Evolutionary conservation across 768 basidiomycete species (phyloP).

Genomic region (Hypholoma fasciculare): DNA sequence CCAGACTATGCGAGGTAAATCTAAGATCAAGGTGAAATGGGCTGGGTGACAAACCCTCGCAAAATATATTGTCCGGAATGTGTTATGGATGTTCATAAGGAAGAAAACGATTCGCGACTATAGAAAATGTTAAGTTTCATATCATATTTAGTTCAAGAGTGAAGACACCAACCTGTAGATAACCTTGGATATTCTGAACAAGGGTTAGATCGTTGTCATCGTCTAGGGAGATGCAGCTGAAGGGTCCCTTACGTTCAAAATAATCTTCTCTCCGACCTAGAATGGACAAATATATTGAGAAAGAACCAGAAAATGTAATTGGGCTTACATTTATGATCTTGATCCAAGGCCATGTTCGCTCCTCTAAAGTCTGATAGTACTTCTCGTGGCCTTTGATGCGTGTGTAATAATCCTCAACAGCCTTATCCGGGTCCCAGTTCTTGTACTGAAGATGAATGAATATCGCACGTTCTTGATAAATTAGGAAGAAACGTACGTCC

Average conservation of each 20-base stretch:
- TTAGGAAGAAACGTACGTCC: slow-evolving; percentile 60
- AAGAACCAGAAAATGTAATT: background rate
- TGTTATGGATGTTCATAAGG: slow-evolving; percentile 99
- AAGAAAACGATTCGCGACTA: slow-evolving; percentile 97
- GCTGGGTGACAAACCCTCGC: slow-evolving; percentile 64
- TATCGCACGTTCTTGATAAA: background rate
- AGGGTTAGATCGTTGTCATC: background rate
- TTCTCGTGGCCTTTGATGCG: slow-evolving; percentile 86
- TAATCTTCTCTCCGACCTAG: slow-evolving; percentile 93
- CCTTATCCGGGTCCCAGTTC: slow-evolving; percentile 89
- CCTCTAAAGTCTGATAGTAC: slow-evolving; percentile 89
- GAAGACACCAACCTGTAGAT: slow-evolving; percentile 64
- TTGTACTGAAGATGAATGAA: slow-evolving; percentile 62
- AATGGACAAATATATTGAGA: slow-evolving; percentile 3
- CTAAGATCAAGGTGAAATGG: background rate
- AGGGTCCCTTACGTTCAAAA: slow-evolving; percentile 74
- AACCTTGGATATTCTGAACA: slow-evolving; percentile 78
- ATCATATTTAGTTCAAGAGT: background rate
- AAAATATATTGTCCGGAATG: slow-evolving; percentile 92
- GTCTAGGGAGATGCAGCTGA: background rate
- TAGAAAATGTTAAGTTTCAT: background rate
- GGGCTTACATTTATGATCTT: slow-evolving; percentile 83
- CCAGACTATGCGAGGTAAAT: slow-evolving; percentile 64
- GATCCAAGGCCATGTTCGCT: slow-evolving; percentile 90
- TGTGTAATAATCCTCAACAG: slow-evolving; percentile 89